Conservation (phyloP, 2,329 filamentous ascomycete genomes). For the Trichoderma atrobrunneum region DNA sequence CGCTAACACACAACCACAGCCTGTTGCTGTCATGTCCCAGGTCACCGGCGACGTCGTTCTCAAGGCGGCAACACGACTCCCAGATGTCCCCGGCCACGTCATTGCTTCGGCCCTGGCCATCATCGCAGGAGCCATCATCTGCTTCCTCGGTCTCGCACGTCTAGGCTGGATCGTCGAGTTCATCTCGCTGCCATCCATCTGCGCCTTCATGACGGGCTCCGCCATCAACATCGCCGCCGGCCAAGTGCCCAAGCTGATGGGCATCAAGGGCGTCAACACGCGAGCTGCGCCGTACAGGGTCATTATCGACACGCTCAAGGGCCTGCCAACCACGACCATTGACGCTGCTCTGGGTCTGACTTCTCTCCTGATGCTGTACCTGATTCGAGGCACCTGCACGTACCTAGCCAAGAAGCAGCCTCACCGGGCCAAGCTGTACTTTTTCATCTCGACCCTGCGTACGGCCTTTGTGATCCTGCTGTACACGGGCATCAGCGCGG, state of each 20-base stretch:
- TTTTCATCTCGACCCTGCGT: constrained; percentile 74
- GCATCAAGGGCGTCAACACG: constrained; percentile 50
- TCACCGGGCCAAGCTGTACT: constrained; percentile 65
- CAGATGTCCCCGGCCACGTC: constrained; percentile 40
- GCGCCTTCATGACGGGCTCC: constrained; percentile 55
- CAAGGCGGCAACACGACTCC: constrained; percentile 37
- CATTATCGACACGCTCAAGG: constrained; percentile 51
- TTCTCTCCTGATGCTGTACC: constrained; percentile 65
- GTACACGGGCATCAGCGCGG: constrained; percentile 74
- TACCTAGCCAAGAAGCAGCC: constrained; percentile 66
- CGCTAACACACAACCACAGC: constrained; percentile 35
- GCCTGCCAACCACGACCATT: constrained; percentile 49
- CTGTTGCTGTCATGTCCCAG: constrained; percentile 53
- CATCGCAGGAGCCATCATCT: constrained; percentile 48
- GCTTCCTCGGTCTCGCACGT: constrained; percentile 48
- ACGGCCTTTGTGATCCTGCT: constrained; percentile 78
- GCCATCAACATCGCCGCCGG: constrained; percentile 50
- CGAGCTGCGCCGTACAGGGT: constrained; percentile 47
- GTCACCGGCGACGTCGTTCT: constrained; percentile 50
- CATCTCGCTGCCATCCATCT: constrained; percentile 51
- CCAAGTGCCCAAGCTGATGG: constrained; percentile 51
- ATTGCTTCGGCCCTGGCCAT: constrained; percentile 49
- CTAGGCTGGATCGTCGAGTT: constrained; percentile 55
- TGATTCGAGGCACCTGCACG: constrained; percentile 61
- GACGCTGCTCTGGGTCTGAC: constrained; percentile 74